Percentiles rank a stretch among this genome's conserved stretches.
Conservation (phyloP, 208 protist species). For the Leishmania aethiopica region DNA sequence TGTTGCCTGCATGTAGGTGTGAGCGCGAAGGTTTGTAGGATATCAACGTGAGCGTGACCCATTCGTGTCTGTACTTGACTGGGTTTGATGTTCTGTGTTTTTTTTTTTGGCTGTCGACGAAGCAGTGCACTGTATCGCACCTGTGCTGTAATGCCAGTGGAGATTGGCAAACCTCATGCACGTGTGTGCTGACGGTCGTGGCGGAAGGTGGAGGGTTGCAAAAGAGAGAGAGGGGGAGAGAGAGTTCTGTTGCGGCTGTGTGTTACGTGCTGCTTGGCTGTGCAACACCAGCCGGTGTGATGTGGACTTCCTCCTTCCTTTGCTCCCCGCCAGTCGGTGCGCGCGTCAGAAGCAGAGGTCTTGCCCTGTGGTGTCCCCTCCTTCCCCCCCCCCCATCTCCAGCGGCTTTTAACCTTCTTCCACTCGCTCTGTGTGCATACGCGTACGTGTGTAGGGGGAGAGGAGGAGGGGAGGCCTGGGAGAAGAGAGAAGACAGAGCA, state of each 20-base stretch:
- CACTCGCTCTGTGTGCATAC: neutral
- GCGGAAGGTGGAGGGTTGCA: no score
- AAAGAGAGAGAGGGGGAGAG: no score
- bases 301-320: neutral
- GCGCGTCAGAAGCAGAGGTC: no score
- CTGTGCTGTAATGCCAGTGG: neutral
- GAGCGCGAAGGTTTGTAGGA: neutral
- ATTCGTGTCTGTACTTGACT: no score
- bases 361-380: neutral
- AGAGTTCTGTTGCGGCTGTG: neutral
- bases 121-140: neutral
- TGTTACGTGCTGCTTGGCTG: neutral
- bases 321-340: neutral
- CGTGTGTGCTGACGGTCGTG: no score
- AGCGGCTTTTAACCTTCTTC: neutral
- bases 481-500: neutral
- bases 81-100: neutral
- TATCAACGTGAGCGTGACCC: neutral
- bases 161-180: neutral
- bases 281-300: neutral
- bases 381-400: neutral
- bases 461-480: neutral
- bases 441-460: neutral
- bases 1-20: slow-evolving; percentile 5
- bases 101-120: neutral